phyloP scores from a whole-genome alignment of 2,329 filamentous ascomycete species.

The Fusarium fujikuroi region DNA sequence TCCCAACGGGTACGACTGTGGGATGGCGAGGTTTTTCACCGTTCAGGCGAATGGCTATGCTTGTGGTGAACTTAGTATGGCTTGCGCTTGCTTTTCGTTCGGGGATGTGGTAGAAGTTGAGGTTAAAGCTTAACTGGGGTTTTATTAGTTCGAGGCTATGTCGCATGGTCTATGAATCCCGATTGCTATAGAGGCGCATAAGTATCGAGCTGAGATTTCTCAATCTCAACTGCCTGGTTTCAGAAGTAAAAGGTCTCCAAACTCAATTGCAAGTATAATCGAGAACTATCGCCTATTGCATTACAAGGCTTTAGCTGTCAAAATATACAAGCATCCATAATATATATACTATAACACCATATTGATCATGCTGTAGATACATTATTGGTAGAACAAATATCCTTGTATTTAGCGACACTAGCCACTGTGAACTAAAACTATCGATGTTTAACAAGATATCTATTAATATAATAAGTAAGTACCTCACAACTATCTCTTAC shows the following conservation, averaged over 20 bases:
- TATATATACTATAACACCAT: neutral
- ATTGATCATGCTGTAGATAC: neutral
- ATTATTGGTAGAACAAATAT: neutral
- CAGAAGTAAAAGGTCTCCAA: neutral
- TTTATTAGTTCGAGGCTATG: neutral
- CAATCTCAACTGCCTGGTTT: neutral
- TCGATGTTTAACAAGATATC: neutral
- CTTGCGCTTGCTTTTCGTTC: neutral
- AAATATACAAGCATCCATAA: neutral
- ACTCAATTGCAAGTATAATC: neutral
- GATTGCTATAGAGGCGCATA: neutral
- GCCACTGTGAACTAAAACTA: too few relatives aligned
- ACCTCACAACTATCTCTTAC: neutral
- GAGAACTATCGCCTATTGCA: neutral
- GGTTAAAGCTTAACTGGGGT: neutral
- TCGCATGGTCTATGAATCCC: neutral
- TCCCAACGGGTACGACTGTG: neutral
- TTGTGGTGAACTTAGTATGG: neutral
- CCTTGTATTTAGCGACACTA: neutral
- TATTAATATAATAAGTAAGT: neutral
- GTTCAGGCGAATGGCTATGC: neutral
- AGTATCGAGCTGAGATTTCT: neutral
- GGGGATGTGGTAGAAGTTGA: neutral
- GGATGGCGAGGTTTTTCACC: neutral
- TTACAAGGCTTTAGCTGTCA: neutral